Conservation (phyloP, 192 early-diverging fungal genomes). For the Backusella luteola region DNA sequence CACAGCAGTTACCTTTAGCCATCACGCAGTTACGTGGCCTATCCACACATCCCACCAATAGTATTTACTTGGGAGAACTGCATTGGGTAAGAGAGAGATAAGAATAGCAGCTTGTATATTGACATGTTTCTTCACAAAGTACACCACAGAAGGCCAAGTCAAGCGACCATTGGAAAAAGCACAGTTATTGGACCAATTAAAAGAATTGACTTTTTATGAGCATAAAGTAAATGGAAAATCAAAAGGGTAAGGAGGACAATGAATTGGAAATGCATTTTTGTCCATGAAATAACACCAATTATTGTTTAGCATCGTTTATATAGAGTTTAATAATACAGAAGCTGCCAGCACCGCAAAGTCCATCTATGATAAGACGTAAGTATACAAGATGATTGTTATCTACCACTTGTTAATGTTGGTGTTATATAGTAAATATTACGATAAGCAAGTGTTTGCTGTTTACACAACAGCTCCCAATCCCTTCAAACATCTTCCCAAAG, state of each 20-base stretch:
- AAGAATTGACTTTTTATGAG: constrained; percentile 57
- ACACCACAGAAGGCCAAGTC: constrained; percentile 58
- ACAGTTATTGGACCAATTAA: constrained; percentile 48
- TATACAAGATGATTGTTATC: neutral
- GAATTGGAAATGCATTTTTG: no score
- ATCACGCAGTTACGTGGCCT: constrained; percentile 26
- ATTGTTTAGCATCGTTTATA: constrained; percentile 39
- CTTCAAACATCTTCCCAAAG: constrained; percentile 43
- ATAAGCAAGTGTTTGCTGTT: constrained; percentile 30
- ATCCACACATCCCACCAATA: constrained; percentile 31
- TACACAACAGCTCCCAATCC: constrained; percentile 41
- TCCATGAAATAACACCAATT: neutral
- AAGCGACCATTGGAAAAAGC: constrained; percentile 41
- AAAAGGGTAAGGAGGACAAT: constrained; percentile 37
- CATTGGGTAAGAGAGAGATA: constrained; percentile 35
- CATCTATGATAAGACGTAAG: constrained; percentile 45
- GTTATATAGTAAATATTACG: constrained; percentile 19
- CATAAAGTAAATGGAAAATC: constrained; percentile 69
- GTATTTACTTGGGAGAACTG: constrained; percentile 45
- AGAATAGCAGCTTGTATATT: neutral
- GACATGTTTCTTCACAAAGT: constrained; percentile 35
- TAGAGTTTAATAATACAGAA: constrained; percentile 49
- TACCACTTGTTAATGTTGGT: no score
- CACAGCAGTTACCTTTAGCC: constrained; percentile 14
- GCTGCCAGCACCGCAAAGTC: constrained; percentile 39